Percentiles rank a stretch among this genome's conserved stretches.
phyloP scores from a whole-genome alignment of 2,329 filamentous ascomycete species.

The Neospermospora avenae region DNA sequence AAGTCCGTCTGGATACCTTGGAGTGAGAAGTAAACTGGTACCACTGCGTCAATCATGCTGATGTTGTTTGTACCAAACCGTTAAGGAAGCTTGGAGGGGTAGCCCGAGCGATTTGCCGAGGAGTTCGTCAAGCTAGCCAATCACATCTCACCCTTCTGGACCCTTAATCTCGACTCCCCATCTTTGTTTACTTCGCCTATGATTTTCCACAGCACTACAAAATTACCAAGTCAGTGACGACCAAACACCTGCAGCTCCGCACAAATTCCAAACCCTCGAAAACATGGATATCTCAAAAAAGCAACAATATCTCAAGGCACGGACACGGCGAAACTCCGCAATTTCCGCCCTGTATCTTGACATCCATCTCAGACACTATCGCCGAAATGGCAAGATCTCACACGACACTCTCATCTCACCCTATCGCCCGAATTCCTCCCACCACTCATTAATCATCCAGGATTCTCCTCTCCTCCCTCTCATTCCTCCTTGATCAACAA shows the following conservation, averaged over 20 bases:
- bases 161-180: not conserved
- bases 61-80: not conserved
- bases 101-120: not conserved
- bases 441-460: not conserved
- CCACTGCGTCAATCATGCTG: not conserved
- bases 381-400: conserved; percentile 5
- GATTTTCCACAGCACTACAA: not conserved
- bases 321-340: conserved; percentile 2
- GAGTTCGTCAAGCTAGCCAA: not conserved
- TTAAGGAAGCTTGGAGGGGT: not conserved
- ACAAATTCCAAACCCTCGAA: not conserved
- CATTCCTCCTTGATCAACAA: no score
- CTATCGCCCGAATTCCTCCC: no score
- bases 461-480: conserved; percentile 2
- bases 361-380: not conserved
- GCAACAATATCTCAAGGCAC: not conserved
- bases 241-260: not conserved
- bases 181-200: not conserved
- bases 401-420: conserved; percentile 7
- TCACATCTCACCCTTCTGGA: not conserved
- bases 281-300: not conserved
- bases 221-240: not conserved
- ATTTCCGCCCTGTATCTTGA: not conserved
- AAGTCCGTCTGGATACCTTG: not conserved
- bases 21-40: not conserved